Evolutionary conservation across 2,329 filamentous ascomycete species (phyloP), one percentile per base, ranked within the genome.

Genomic region (Nannizziopsis barbatae): DNA sequence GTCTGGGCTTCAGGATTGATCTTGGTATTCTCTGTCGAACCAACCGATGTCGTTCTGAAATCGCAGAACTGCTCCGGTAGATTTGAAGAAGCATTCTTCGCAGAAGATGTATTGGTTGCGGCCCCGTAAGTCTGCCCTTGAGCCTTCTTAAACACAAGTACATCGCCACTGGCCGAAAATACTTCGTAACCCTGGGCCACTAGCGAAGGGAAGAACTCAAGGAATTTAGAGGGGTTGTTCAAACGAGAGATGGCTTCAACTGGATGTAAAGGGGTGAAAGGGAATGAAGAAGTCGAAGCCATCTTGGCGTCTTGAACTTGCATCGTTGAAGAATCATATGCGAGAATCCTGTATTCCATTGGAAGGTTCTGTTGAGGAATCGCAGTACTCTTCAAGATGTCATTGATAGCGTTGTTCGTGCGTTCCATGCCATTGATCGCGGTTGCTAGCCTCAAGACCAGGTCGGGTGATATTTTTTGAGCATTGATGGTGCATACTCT

Each of bases 161-260:
- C 61, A 50, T 71, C 61, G 8, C 62, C 63, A 11, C 63, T 62
- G 1, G 68, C 69, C 4, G 64, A 66, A 9, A 65, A 62, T 33
- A 72, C 64, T 12, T 68, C 65, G 45, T 68, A 71, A 2, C 68
- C 69, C 33, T 66, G 61, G 3, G 37, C 46, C 45, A 65, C 57
- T 58, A 71, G 62, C 22, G 58, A 51, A 4, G 58, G 57, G 33
- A 71, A 67, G 47, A 67, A 62, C 2, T 63, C 62, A 1, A 71
- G 52, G 40, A 71, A 71, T 32, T 64, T 65, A n/a, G 63, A 62
- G 2, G 68, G 64, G 20, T 65, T 62, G 31, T 66, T 61, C 6
- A 72, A 55, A 9, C 58, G 62, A 14, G 62, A 56, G 6, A 71
- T 55, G 5, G 69, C 56, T 10, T 67, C 61, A n/a, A 58, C 55